A percentile compares a stretch with the other conserved stretches of the same genome.
phyloP scores from a whole-genome alignment of 441 rosid genomes.

The Aquilaria agallochum region DNA sequence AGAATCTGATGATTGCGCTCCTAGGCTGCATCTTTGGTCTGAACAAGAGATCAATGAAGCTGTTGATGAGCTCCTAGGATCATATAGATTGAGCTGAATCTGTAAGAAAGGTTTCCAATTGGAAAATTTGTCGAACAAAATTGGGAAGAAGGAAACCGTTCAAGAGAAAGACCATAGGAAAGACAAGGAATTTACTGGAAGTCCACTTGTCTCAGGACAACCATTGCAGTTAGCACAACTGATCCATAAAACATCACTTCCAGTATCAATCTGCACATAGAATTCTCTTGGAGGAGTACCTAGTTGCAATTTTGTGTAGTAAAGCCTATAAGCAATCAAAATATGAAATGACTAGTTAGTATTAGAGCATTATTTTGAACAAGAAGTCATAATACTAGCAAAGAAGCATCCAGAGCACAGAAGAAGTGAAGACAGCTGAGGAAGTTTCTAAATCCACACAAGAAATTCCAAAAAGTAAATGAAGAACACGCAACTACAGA shows the following conservation, averaged over 20 bases:
- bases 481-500: too few relatives aligned
- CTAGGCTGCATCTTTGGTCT: conserved; percentile 42
- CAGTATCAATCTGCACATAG: conserved; percentile 48
- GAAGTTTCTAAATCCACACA: too few relatives aligned
- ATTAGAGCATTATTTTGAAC: too few relatives aligned
- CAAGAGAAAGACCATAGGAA: background rate
- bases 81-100: conserved; percentile 25
- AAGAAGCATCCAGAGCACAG: too few relatives aligned
- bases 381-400: too few relatives aligned
- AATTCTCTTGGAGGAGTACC: conserved; percentile 49
- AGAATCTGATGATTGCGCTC: conserved; percentile 35
- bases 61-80: conserved; percentile 36
- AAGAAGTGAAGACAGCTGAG: too few relatives aligned
- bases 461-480: too few relatives aligned
- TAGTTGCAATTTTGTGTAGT: conserved; percentile 44
- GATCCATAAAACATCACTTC: conserved; percentile 58
- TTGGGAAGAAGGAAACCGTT: background rate
- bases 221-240: conserved; percentile 46
- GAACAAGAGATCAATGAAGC: conserved; percentile 43
- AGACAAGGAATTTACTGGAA: conserved; percentile 27
- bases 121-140: background rate
- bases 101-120: conserved; percentile 8
- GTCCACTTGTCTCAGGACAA: conserved; percentile 42
- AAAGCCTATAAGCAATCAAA: conserved; percentile 33
- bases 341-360: background rate